phyloP scores from a whole-genome alignment of 768 basidiomycete genomes.

The Astraeus odoratus region DNA sequence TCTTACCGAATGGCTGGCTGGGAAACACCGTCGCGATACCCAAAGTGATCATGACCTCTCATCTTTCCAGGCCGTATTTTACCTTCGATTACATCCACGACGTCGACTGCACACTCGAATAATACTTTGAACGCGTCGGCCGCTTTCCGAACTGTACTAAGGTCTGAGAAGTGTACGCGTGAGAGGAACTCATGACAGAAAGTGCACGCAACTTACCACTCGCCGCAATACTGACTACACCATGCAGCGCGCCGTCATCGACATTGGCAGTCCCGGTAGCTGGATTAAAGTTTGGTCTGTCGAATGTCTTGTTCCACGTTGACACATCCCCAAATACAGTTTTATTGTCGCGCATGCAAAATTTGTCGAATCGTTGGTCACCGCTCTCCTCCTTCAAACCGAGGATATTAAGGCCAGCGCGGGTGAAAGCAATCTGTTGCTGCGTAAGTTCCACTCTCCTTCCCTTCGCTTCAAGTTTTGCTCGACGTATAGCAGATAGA shows the following conservation, averaged over 20 bases:
- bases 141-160: background rate
- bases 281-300: too few species aligned
- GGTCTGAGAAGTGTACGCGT: background rate
- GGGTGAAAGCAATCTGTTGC: conserved; percentile 3
- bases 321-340: too few species aligned
- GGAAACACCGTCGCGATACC: conserved; percentile 46
- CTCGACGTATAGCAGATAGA: background rate
- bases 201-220: background rate
- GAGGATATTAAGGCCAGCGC: conserved; percentile 1
- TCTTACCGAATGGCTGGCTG: conserved; percentile 35
- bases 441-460: background rate
- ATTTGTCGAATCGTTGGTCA: conserved; percentile 1
- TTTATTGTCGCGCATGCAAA: conserved; percentile 2
- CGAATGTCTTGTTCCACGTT: too few species aligned
- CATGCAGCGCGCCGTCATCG: conserved; percentile 1
- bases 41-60: conserved; percentile 44
- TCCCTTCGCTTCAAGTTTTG: background rate
- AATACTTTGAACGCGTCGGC: background rate
- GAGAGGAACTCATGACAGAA: background rate
- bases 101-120: background rate
- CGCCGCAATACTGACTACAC: conserved; percentile 1
- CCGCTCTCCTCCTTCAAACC: conserved; percentile 1
- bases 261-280: too few species aligned
- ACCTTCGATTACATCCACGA: background rate
- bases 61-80: conserved; percentile 29